Conservation (phyloP, 2,329 filamentous ascomycete genomes). For the Verticillium tricorpus region DNA sequence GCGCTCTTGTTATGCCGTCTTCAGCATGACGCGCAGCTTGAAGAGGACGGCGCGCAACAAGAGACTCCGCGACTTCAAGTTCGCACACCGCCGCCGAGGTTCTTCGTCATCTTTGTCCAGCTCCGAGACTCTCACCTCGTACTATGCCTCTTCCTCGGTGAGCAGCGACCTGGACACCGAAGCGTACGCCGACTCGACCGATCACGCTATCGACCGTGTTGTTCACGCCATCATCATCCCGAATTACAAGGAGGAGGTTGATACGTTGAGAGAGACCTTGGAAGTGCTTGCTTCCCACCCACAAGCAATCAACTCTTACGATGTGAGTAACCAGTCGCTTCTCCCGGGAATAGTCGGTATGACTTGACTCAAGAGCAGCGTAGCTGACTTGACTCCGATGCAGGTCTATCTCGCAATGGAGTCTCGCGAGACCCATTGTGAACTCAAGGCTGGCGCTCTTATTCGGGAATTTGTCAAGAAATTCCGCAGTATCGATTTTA, state of each 20-base stretch:
- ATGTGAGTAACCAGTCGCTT: conserved; percentile 47
- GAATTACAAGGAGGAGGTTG: conserved; percentile 70
- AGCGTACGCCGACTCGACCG: conserved; percentile 38
- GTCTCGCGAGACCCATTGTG: conserved; percentile 56
- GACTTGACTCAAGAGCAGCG: background rate
- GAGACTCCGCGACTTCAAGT: conserved; percentile 42
- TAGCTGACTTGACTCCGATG: conserved; percentile 6
- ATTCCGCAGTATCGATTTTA: conserved; percentile 64
- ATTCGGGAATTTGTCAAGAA: conserved; percentile 59
- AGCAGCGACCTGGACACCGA: conserved; percentile 46
- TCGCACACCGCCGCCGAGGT: conserved; percentile 41
- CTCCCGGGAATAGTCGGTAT: background rate
- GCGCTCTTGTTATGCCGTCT: conserved; percentile 57
- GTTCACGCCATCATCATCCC: conserved; percentile 67
- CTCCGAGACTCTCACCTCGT: conserved; percentile 48
- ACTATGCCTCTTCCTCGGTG: conserved; percentile 40
- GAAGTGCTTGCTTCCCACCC: conserved; percentile 65
- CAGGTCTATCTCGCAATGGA: conserved; percentile 73
- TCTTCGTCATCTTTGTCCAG: conserved; percentile 53
- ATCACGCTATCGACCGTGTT: conserved; percentile 37
- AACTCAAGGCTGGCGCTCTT: conserved; percentile 57
- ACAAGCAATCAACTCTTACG: conserved; percentile 59
- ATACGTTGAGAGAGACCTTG: conserved; percentile 63
- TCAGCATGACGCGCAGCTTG: conserved; percentile 49
- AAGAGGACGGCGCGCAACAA: conserved; percentile 39